Base-by-base conservation (phyloP, 2,329 filamentous ascomycete genomes). In the Penicillium capsulatum region DNA sequence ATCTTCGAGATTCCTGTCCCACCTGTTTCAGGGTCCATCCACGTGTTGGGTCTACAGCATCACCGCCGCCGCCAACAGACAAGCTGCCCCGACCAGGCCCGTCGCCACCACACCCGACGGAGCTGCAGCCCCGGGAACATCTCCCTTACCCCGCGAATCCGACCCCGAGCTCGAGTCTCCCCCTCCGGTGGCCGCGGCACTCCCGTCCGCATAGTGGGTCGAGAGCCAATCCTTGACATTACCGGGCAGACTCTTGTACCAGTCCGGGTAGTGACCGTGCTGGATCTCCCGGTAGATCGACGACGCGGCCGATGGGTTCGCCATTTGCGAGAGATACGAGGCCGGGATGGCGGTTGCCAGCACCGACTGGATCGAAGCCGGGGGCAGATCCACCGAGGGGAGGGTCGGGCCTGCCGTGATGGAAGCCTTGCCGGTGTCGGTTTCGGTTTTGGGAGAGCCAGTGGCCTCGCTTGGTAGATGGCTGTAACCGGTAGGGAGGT, bases 161-260 rank as follows among this genome's bases (percentile, higher is more conserved):
- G 49, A 50, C 7, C 41, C 47, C 17, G 38, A 41, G 19, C 8
- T 8, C 3, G 20, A 5, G 19, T 5, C 19, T 5, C 9, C 19
- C 5, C 19, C 26, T 3, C 17, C 20, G 10, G 40, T 34, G 10
- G 31, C 24, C 14, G 41, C 36, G 16, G 39, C 19, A n/a, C 17
- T 17, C 31, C 26, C 27, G 30, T 27, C 26, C 8, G 33, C 28
- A 27, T 39, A 38, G 14, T 40, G 30, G 31, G 28, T 43, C n/a
- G 17, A 20, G 4, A 42, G 17, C 38, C 55, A 59, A 26, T 41
- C 53, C 44, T 63, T 54, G 31, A 58, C 56, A 15, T 47, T 50
- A 11, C 42, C 30, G 3, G 58, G 58, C 2, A 63, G 49, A 8
- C 44, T 39, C 17, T 47, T 39, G 30, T 58, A 62, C 60, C 60